Conservation (phyloP, 2,329 filamentous ascomycete species). For the Microsporum canis region DNA sequence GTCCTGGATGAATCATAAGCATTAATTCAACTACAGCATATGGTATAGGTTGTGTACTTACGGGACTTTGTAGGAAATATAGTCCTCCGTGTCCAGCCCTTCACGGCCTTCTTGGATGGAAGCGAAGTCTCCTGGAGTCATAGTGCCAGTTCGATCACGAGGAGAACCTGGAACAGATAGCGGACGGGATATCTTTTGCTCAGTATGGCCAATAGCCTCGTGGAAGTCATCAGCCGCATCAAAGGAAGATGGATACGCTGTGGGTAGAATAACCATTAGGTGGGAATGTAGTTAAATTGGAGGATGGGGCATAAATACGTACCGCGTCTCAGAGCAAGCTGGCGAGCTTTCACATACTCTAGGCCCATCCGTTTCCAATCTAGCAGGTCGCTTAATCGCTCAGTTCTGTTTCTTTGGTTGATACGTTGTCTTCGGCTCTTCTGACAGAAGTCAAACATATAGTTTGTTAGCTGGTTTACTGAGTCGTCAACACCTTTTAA, state of each 20-base stretch:
- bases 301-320: constrained; percentile 8
- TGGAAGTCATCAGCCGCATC: constrained; percentile 64
- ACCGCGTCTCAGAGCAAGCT: constrained; percentile 71
- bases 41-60: constrained; percentile 45
- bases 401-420: constrained; percentile 95
- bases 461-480: constrained; percentile 82
- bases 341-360: constrained; percentile 96
- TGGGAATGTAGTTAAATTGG: not conserved
- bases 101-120: constrained; percentile 90
- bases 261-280: not conserved
- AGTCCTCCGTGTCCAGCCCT: constrained; percentile 89
- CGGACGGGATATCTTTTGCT: constrained; percentile 89
- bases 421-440: constrained; percentile 96
- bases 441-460: constrained; percentile 85
- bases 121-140: constrained; percentile 97
- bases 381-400: constrained; percentile 83
- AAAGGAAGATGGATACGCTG: constrained; percentile 80
- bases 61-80: constrained; percentile 96
- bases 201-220: constrained; percentile 82
- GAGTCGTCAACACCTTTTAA: constrained; percentile 95
- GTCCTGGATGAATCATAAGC: constrained; percentile 22
- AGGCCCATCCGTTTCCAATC: constrained; percentile 99
- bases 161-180: constrained; percentile 91
- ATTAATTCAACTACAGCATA: not conserved
- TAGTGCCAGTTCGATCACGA: constrained; percentile 84